Conservation (phyloP, 2,329 filamentous ascomycete genomes). For the Aspergillus sp. region DNA sequence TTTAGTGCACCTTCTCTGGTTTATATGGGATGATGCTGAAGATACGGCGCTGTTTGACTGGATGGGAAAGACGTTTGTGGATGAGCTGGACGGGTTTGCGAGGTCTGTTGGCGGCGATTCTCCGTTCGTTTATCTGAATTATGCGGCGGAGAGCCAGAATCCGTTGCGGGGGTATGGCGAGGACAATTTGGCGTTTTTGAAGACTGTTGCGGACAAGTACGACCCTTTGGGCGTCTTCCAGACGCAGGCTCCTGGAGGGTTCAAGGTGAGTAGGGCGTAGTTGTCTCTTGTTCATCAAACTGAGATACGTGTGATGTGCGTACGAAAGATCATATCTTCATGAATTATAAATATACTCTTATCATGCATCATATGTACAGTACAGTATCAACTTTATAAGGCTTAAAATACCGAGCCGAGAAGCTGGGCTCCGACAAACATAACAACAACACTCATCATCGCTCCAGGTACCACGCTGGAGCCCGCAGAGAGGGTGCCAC, state of each 20-base stretch:
- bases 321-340: conserved; percentile 6
- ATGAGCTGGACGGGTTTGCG: background rate
- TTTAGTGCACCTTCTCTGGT: background rate
- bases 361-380: conserved; percentile 10
- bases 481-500: conserved; percentile 32
- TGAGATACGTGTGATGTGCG: background rate
- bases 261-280: background rate
- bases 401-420: conserved; percentile 23
- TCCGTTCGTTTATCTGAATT: background rate
- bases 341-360: conserved; percentile 9
- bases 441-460: conserved; percentile 21
- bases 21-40: background rate
- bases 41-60: background rate
- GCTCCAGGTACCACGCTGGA: conserved; percentile 19
- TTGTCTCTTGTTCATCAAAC: background rate
- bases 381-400: conserved; percentile 11
- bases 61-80: background rate
- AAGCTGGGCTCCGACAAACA: conserved; percentile 26
- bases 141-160: conserved; percentile 1
- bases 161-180: background rate
- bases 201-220: background rate
- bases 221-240: background rate
- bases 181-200: background rate
- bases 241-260: background rate
- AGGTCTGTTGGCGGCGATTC: background rate